Percentiles rank a stretch among this genome's conserved stretches.
phyloP scores from a whole-genome alignment of 2,329 filamentous ascomycete species.

The Cordyceps farinosa region DNA sequence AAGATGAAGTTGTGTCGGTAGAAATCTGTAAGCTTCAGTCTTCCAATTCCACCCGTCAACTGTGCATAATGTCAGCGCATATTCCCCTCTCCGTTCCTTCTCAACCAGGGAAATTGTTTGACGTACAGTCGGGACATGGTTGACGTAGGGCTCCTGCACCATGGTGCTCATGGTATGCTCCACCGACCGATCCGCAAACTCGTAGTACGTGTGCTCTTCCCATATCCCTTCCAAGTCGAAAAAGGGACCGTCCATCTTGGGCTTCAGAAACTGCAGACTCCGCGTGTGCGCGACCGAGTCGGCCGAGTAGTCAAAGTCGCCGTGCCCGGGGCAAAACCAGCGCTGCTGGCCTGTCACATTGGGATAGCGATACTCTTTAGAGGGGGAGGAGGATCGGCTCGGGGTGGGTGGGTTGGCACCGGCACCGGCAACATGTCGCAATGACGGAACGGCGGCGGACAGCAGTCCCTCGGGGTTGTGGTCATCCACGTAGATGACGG shows the following conservation, averaged over 20 bases:
- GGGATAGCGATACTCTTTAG: slow-evolving; percentile 2
- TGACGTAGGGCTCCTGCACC: slow-evolving; percentile 71
- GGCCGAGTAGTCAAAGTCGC: background rate
- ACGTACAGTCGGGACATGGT: slow-evolving; percentile 65
- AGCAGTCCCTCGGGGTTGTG: background rate
- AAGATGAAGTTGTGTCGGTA: slow-evolving; percentile 72
- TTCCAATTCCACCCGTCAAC: slow-evolving; percentile 65
- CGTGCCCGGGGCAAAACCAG: slow-evolving; percentile 5
- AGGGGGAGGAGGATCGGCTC: background rate
- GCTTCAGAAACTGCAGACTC: slow-evolving; percentile 61
- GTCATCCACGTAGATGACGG: background rate
- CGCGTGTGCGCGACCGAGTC: slow-evolving; percentile 57
- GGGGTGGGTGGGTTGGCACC: background rate
- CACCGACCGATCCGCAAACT: slow-evolving; percentile 65
- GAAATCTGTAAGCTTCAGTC: slow-evolving; percentile 59
- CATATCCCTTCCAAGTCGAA: slow-evolving; percentile 74
- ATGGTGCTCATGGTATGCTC: slow-evolving; percentile 73
- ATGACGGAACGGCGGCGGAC: background rate
- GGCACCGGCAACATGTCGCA: background rate
- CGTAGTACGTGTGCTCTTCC: slow-evolving; percentile 70
- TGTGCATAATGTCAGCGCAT: slow-evolving; percentile 19
- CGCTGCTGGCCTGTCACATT: background rate
- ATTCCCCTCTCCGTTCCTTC: background rate
- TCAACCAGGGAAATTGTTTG: background rate
- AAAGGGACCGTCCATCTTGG: slow-evolving; percentile 57